These are phyloP conservation scores for Pyrenophora tritici-repentis DNA, from an alignment of 2,329 filamentous ascomycete species.

Conservation along the genomic window DNA sequence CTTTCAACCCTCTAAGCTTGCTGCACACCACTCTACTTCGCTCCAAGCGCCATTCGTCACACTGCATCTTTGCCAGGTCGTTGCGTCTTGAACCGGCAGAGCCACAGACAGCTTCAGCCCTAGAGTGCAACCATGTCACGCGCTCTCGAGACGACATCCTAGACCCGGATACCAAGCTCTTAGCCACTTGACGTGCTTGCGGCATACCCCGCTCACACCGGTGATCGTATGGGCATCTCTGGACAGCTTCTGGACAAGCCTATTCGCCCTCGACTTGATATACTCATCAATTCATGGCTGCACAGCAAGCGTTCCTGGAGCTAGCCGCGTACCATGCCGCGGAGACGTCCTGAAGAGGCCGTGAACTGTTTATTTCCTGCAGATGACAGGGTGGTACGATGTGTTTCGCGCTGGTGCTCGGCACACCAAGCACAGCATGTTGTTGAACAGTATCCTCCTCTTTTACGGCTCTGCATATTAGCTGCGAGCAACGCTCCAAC, in stretches of 20 bases:
- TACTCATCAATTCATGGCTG: conserved; percentile 15
- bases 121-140: conserved; percentile 38
- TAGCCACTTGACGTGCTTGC: conserved; percentile 25
- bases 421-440: conserved; percentile 31
- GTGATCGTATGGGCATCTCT: conserved; percentile 26
- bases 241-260: conserved; percentile 18
- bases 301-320: conserved; percentile 31
- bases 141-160: conserved; percentile 29
- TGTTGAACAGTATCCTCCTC: conserved; percentile 14
- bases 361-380: conserved; percentile 10
- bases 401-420: conserved; percentile 21
- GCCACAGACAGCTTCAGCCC: conserved; percentile 22
- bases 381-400: conserved; percentile 22
- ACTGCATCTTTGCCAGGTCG: conserved; percentile 28
- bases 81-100: conserved; percentile 26
- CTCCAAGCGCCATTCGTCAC: conserved; percentile 39
- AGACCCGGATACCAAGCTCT: conserved; percentile 29
- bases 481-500: conserved; percentile 34
- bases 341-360: conserved; percentile 9
- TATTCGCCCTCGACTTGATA: conserved; percentile 22
- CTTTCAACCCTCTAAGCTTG: conserved; percentile 35
- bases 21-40: conserved; percentile 47
- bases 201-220: conserved; percentile 14
- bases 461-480: conserved; percentile 21
- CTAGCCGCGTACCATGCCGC: conserved; percentile 30